These are phyloP conservation scores for Nakazawaea ambrosiae DNA, from an alignment of 805 yeast species.

Conservation along the genomic window DNA sequence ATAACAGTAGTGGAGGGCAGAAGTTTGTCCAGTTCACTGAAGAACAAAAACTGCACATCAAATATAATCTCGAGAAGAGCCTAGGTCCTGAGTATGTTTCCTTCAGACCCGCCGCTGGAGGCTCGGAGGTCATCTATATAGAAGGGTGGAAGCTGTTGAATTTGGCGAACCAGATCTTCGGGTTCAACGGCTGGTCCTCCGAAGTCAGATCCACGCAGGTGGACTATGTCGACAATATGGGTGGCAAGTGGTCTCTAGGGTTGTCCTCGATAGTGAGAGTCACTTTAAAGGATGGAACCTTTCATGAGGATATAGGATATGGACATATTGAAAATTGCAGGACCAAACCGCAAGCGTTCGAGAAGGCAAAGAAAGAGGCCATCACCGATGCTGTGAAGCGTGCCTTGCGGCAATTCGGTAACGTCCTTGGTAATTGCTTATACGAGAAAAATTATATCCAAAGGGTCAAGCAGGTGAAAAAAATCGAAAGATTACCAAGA, in stretches of 20 bases:
- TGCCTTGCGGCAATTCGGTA: constrained; percentile 73
- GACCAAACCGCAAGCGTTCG: constrained; percentile 65
- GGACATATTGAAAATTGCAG: constrained; percentile 70
- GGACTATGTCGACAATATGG: constrained; percentile 62
- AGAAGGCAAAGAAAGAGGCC: constrained; percentile 79
- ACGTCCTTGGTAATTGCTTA: constrained; percentile 76
- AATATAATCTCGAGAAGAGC: constrained; percentile 26
- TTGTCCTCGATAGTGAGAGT: constrained; percentile 67
- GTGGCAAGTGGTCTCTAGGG: constrained; percentile 56
- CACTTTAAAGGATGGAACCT: constrained; percentile 74
- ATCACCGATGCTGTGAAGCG: constrained; percentile 79
- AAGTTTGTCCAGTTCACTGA: constrained; percentile 15
- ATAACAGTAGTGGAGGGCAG: no score
- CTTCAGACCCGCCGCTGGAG: constrained; percentile 70
- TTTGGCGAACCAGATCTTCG: constrained; percentile 75
- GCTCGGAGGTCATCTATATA: constrained; percentile 59
- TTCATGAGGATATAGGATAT: constrained; percentile 69
- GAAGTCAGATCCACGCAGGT: constrained; percentile 60
- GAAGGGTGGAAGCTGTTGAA: constrained; percentile 84
- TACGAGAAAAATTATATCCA: constrained; percentile 65
- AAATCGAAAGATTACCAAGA: constrained; percentile 22
- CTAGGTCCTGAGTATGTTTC: constrained; percentile 77
- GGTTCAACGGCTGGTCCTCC: constrained; percentile 78
- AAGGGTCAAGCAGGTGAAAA: constrained; percentile 37
- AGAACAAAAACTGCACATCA: constrained; percentile 21